These are phyloP conservation scores for Eucalyptus pauciflora DNA, from an alignment of 345 rosid genomes.

Conservation along the genomic window DNA sequence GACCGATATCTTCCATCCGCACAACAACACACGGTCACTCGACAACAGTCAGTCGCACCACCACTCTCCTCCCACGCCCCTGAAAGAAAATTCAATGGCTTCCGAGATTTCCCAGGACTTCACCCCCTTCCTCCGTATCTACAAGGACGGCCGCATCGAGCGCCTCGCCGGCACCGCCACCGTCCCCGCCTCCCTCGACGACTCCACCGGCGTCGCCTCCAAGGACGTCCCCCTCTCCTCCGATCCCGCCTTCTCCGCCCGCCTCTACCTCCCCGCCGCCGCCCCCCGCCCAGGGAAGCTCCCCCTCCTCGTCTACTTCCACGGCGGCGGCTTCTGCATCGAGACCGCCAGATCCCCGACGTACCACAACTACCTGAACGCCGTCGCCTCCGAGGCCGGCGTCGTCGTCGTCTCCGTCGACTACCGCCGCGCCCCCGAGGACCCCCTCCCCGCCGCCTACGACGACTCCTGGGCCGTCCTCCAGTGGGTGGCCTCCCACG, in stretches of 20 bases:
- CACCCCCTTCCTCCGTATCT: constrained; percentile 11
- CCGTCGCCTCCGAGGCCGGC: constrained; percentile 5
- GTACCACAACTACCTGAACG: constrained; percentile 15
- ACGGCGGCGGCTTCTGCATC: constrained; percentile 26
- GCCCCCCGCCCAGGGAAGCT: constrained; percentile 6
- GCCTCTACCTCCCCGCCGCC: constrained; percentile 26
- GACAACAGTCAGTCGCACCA: background rate
- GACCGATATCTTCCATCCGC: background rate
- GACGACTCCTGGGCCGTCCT: constrained; percentile 29
- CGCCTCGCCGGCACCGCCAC: constrained; percentile 13
- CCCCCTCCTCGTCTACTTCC: constrained; percentile 28
- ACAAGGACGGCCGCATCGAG: constrained; percentile 49
- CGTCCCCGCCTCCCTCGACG: constrained; percentile 24
- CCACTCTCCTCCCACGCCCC: background rate
- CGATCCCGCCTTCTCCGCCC: background rate
- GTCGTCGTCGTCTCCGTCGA: constrained; percentile 17
- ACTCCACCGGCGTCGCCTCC: constrained; percentile 27
- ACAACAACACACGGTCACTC: background rate
- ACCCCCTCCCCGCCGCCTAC: constrained; percentile 10
- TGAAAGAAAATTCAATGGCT: background rate
- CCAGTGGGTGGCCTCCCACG: constrained; percentile 23
- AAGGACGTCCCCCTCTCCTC: constrained; percentile 21
- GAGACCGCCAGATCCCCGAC: constrained; percentile 12
- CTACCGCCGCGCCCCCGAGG: constrained; percentile 19
- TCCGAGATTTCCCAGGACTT: constrained; percentile 17